Percentiles rank a stretch among this genome's conserved stretches.
These are phyloP conservation scores for Cicer arietinum DNA, from an alignment of 306 rosid genomes.

Conservation along the genomic window DNA sequence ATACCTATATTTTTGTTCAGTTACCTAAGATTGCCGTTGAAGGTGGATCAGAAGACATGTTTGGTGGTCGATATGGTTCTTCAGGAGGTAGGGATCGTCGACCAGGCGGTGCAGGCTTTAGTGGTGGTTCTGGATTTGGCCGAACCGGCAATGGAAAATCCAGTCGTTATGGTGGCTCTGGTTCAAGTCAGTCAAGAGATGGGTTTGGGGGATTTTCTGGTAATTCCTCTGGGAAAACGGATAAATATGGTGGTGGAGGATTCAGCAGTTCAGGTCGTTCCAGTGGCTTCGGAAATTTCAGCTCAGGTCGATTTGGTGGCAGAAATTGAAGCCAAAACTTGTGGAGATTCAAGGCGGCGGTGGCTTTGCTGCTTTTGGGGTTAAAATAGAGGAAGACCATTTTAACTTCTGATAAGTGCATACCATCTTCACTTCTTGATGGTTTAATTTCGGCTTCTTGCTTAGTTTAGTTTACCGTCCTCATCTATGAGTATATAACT, in stretches of 20 bases:
- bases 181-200: slow-evolving; percentile 53
- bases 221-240: slow-evolving; percentile 37
- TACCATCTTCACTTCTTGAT: slow-evolving; percentile 33
- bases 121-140: slow-evolving; percentile 47
- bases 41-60: slow-evolving; percentile 54
- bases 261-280: slow-evolving; percentile 48
- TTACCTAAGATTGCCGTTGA: slow-evolving; percentile 75
- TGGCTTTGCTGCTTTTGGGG: slow-evolving; percentile 40
- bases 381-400: slow-evolving; percentile 41
- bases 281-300: slow-evolving; percentile 47
- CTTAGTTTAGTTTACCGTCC: slow-evolving; percentile 13
- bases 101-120: slow-evolving; percentile 41
- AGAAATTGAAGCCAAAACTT: slow-evolving; percentile 41
- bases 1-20: slow-evolving; percentile 55
- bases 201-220: slow-evolving; percentile 53
- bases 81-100: slow-evolving; percentile 56
- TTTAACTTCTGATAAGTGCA: slow-evolving; percentile 36
- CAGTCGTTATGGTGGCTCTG: slow-evolving; percentile 56
- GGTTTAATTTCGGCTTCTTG: slow-evolving; percentile 32
- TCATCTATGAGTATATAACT: neutral
- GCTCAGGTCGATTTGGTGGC: slow-evolving; percentile 45
- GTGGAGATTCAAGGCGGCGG: slow-evolving; percentile 43
- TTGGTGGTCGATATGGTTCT: slow-evolving; percentile 57
- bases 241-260: slow-evolving; percentile 39
- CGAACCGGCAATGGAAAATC: slow-evolving; percentile 47